Evolutionary conservation across 2,329 filamentous ascomycete species (phyloP).

Genomic region (Pyrenochaeta sp.): DNA sequence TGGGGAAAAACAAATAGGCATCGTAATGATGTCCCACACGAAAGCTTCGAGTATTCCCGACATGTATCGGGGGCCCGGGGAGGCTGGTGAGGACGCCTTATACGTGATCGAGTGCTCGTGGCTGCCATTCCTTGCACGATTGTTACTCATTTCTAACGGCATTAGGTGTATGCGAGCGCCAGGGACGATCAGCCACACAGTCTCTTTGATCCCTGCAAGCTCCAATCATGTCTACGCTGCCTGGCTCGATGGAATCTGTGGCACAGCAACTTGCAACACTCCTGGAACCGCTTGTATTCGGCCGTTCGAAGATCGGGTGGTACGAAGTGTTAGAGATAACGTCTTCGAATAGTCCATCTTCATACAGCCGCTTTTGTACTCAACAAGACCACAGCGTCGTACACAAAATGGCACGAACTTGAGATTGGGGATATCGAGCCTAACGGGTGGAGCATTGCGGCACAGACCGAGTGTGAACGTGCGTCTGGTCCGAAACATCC

Average conservation of each 20-base stretch:
- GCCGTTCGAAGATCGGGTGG: neutral
- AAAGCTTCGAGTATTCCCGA: neutral
- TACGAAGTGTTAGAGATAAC: neutral
- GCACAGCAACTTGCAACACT: constrained; percentile 1
- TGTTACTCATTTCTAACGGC: neutral
- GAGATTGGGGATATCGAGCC: neutral
- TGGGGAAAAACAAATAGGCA: neutral
- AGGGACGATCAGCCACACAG: constrained; percentile 2
- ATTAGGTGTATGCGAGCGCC: neutral
- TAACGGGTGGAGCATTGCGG: constrained; percentile 1
- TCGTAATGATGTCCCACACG: neutral
- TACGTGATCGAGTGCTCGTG: too few species aligned
- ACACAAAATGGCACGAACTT: neutral
- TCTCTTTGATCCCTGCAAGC: neutral
- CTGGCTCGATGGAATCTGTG: neutral
- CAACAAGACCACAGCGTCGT: neutral
- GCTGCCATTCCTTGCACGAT: neutral
- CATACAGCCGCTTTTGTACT: neutral
- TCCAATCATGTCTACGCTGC: neutral
- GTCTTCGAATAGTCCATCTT: neutral
- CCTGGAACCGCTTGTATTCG: neutral
- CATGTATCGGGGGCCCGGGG: neutral
- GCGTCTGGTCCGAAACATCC: constrained; percentile 1
- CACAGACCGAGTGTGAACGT: constrained; percentile 10
- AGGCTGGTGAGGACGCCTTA: neutral